These are phyloP conservation scores for Leptoxyphium fumago DNA, from an alignment of 2,329 filamentous ascomycete genomes.

Conservation along the genomic window DNA sequence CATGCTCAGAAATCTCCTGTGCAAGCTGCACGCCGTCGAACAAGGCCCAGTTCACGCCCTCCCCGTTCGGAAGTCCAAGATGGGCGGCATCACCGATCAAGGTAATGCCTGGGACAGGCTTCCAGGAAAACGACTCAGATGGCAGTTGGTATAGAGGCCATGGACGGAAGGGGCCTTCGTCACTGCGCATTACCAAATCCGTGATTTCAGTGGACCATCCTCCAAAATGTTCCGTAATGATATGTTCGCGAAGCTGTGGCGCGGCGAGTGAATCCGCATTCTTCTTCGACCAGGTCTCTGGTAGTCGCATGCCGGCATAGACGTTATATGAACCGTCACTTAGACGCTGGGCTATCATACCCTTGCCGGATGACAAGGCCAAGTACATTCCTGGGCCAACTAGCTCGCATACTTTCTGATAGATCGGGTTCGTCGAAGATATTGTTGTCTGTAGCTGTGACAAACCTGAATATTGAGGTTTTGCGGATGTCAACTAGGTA, in stretches of 20 bases:
- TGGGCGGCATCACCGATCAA: constrained; percentile 47
- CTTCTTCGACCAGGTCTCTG: constrained; percentile 8
- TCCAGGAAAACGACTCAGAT: constrained; percentile 31
- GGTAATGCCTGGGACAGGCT: constrained; percentile 34
- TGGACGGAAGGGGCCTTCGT: constrained; percentile 21
- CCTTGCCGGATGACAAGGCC: constrained; percentile 8
- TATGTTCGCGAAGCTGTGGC: constrained; percentile 24
- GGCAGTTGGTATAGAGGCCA: constrained; percentile 41
- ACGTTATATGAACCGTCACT: constrained; percentile 11
- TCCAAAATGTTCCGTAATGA: constrained; percentile 23
- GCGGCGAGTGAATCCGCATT: constrained; percentile 14
- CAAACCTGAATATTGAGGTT: constrained; percentile 22
- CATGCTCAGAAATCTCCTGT: constrained; percentile 24
- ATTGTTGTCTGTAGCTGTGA: constrained; percentile 18
- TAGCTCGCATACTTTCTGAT: constrained; percentile 12
- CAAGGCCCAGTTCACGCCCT: constrained; percentile 45
- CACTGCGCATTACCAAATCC: constrained; percentile 27
- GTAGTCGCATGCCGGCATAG: constrained; percentile 6
- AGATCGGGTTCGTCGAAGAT: constrained; percentile 14
- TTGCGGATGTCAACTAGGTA: constrained; percentile 18
- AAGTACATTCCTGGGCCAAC: constrained; percentile 17
- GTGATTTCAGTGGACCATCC: constrained; percentile 32
- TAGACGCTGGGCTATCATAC: constrained; percentile 8
- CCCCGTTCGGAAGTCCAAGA: constrained; percentile 39
- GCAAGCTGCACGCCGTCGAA: constrained; percentile 39